These are phyloP conservation scores for Macrolepiota dolichaula DNA, from an alignment of 768 basidiomycete genomes.

Conservation along the genomic window DNA sequence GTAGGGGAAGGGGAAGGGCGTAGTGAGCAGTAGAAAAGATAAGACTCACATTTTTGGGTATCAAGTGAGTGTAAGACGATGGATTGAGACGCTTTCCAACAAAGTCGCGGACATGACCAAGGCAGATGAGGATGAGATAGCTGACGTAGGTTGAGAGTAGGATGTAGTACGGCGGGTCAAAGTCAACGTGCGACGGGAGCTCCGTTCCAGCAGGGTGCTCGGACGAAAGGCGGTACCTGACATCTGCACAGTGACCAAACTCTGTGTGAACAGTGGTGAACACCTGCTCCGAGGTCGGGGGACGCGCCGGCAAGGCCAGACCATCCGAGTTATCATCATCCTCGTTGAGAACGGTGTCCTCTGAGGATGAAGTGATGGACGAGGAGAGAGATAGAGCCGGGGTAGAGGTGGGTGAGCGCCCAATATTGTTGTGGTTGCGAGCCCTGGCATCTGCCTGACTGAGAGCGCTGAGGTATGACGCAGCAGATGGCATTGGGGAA, in stretches of 20 bases:
- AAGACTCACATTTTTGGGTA: slow-evolving; percentile 75
- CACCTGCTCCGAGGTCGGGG: slow-evolving; percentile 78
- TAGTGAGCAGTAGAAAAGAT: slow-evolving; percentile 9
- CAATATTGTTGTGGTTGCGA: slow-evolving; percentile 31
- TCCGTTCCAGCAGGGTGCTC: slow-evolving; percentile 51
- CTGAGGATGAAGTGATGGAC: slow-evolving; percentile 64
- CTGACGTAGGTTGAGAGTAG: slow-evolving; percentile 89
- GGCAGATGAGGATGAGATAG: slow-evolving; percentile 86
- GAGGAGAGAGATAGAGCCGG: slow-evolving; percentile 75
- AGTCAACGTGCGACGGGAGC: slow-evolving; percentile 55
- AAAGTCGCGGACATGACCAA: slow-evolving; percentile 95
- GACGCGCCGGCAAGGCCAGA: slow-evolving; percentile 56
- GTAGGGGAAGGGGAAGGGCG: neutral
- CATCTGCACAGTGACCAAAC: slow-evolving; percentile 87
- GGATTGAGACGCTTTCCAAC: slow-evolving; percentile 81
- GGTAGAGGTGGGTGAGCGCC: slow-evolving; percentile 52
- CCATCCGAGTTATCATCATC: slow-evolving; percentile 51
- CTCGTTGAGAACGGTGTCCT: slow-evolving; percentile 63
- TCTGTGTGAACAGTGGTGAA: slow-evolving; percentile 83
- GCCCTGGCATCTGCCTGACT: slow-evolving; percentile 62
- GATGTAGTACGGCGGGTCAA: slow-evolving; percentile 92
- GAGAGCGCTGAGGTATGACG: slow-evolving; percentile 40
- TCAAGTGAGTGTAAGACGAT: slow-evolving; percentile 72
- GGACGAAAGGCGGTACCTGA: slow-evolving; percentile 66
- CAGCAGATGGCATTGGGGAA: slow-evolving; percentile 32